These are phyloP conservation scores for Penicillium ochrochloron DNA, from an alignment of 495 filamentous ascomycete genomes.

Conservation along the genomic window DNA sequence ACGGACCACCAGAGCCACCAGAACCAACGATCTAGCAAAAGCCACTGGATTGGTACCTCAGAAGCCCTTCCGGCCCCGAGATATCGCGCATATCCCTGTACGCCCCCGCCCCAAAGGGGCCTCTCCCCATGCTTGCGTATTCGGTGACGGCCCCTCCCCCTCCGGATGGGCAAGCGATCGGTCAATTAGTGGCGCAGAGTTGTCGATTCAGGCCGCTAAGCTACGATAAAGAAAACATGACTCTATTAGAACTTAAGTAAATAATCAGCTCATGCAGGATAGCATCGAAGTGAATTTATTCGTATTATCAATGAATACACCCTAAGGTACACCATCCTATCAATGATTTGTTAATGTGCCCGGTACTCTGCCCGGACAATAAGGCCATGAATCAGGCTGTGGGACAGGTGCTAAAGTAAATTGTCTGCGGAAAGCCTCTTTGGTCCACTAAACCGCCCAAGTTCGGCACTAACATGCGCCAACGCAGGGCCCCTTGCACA, in stretches of 20 bases:
- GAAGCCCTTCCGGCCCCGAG: background rate
- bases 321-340: background rate
- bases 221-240: background rate
- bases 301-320: no score
- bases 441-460: background rate
- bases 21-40: background rate
- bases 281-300: background rate
- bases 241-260: background rate
- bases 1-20: background rate
- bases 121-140: background rate
- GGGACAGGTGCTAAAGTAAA: background rate
- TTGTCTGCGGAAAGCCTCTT: background rate
- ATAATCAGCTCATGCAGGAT: background rate
- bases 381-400: background rate
- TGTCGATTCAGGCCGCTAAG: background rate
- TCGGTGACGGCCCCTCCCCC: background rate
- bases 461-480: background rate
- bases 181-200: background rate
- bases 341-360: background rate
- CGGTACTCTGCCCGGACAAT: background rate
- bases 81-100: background rate
- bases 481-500: constrained; percentile 6
- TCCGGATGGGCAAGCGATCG: background rate
- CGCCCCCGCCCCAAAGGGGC: background rate
- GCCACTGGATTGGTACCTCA: background rate